Base-by-base conservation (phyloP, 2,329 filamentous ascomycete genomes). In the Aspergillus eucalypticola region DNA sequence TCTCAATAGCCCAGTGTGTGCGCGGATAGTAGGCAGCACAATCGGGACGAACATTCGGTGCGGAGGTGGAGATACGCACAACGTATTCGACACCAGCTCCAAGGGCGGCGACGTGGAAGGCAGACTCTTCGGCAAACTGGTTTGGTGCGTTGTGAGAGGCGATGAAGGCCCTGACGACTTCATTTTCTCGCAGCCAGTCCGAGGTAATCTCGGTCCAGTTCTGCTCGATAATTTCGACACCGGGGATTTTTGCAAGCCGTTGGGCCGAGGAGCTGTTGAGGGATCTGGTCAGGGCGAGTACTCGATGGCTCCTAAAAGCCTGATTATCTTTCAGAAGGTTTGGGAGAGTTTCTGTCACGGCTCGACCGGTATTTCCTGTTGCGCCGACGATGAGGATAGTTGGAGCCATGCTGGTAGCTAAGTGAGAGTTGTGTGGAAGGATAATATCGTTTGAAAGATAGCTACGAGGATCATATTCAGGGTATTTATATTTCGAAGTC, bases 1-100 rank as follows among this genome's bases (percentile, higher is more conserved):
- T 19, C 62, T 81, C 78, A 17, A 81, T 74, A 0, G 78, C 78
- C 77, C 77, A 80, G 51, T 81, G 77, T 0, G 64, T 38, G 5
- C 78, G 70, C 3, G 73, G 52, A 55, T 80, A 80, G 62, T 75
- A 79, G 0, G 69, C 72, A 0, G 17, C 39, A 46, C 11, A 71
- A 55, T 75, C 71, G 0, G 78, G 76, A n/a, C 67, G 68, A 2
- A 79, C 73, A 21, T 76, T 76, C 0, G 70, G 64, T 1, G 72
- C 73, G 0, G 69, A 76, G 0, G 78, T 81, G 0, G 76, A 80
- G 59, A 80, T 76, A 1, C 77, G 73, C 4, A 81, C 77, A 8
- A 80, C 71, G 53, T 81, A 80, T 50, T 77, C 62, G 2, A 81
- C 73, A 10, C 77, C 73, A 1, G 75, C 77, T 3, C 66, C 56